phyloP scores from a whole-genome alignment of 352 stramenopile genomes.

The Globisporangium abappressorium region DNA sequence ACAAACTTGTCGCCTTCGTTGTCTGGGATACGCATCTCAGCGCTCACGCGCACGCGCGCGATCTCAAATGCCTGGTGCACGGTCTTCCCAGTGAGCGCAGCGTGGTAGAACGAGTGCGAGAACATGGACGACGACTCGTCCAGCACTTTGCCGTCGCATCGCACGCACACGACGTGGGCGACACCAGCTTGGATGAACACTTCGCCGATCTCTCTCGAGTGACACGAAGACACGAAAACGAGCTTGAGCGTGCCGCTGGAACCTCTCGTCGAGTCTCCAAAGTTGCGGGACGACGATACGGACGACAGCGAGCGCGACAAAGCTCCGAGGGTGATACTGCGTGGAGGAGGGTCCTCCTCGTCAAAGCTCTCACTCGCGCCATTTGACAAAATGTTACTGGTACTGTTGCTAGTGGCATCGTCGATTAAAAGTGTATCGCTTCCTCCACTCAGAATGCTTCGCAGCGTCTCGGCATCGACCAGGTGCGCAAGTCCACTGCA shows the following conservation, averaged over 20 bases:
- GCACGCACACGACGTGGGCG: conserved; percentile 73
- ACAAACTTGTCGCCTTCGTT: conserved; percentile 77
- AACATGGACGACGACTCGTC: conserved; percentile 79
- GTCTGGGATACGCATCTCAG: conserved; percentile 61
- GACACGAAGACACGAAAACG: conserved; percentile 80
- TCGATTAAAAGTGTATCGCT: conserved; percentile 16
- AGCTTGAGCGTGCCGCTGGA: conserved; percentile 57
- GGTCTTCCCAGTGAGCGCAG: conserved; percentile 64
- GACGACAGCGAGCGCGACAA: conserved; percentile 25
- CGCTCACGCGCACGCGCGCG: conserved; percentile 62
- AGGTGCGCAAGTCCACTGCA: conserved; percentile 62
- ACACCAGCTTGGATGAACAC: conserved; percentile 80
- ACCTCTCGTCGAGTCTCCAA: conserved; percentile 22
- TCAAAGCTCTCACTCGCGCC: not conserved
- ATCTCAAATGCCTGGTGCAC: conserved; percentile 77
- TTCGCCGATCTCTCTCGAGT: conserved; percentile 72
- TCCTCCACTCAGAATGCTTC: conserved; percentile 48
- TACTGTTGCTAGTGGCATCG: conserved; percentile 8
- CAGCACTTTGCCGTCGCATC: conserved; percentile 60
- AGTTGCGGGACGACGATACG: conserved; percentile 24
- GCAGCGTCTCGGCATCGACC: conserved; percentile 58
- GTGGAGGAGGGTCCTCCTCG: conserved; percentile 7
- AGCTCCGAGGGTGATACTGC: not conserved
- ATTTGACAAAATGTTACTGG: not conserved
- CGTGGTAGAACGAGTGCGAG: conserved; percentile 77